Base-by-base conservation (phyloP, 1,284 basidiomycete genomes). In the Papiliotrema terrestris region DNA sequence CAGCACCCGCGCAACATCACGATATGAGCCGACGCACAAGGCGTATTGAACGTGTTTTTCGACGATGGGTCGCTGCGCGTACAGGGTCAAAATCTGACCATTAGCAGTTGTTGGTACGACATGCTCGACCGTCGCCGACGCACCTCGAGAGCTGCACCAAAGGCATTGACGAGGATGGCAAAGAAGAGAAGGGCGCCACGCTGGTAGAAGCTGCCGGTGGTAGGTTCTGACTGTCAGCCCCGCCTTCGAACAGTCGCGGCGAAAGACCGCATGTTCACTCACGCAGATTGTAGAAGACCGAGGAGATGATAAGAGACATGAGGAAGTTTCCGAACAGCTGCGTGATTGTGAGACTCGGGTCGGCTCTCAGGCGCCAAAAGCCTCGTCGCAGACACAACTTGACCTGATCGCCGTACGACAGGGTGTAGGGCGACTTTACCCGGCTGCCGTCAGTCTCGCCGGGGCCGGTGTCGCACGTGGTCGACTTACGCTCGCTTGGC, bases 1-100 rank as follows among this genome's bases (percentile, higher is more conserved):
- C 88, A 89, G 80, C 85, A 74, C 83, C 11, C 23, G 8, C 45
- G 42, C 15, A 66, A 65, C 45, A 69, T 69, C 17, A 59, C 59
- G 8, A n/a, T n/a, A n/a, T 32, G 60, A 59, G 1, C 66, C 64
- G 3, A 70, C 72, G 47, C 64, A 63, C 65, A 80, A 78, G 44
- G 78, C 78, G 56, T 76, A 80, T 47, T 72, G 72, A 13, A 70
- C 60, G 46, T 78, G 76, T 52, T 78, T 78, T 57, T 77, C 75
- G 46, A 80, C 73, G 45, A 80, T 76, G 11, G 73, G 71, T 41
- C 78, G 72, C 59, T 79, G 79, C 17, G 78, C 72, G 63, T 79
- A 80, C 3, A 79, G 67, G 1, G 77, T 77, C n/a, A 78, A 61
- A 52, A 79, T 78, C 62, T 77, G 60, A 15, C 39, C 32, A 2